A percentile compares a stretch with the other conserved stretches of the same genome.
Conservation (phyloP, 2,329 filamentous ascomycete species). For the Ophiostoma triangulosporum region DNA sequence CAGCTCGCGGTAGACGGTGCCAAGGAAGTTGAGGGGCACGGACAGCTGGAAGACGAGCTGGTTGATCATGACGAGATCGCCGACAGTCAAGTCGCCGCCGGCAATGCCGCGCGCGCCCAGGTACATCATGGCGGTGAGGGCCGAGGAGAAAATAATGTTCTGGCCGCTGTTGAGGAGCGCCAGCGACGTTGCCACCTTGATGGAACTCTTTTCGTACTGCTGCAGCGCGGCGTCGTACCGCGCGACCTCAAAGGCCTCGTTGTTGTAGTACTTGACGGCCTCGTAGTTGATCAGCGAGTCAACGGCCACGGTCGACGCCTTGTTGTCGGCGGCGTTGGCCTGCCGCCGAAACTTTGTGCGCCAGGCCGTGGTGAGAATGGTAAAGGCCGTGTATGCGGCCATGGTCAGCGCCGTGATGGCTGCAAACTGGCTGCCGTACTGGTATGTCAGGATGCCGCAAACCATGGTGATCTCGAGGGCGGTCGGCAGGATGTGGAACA, state of each 20-base stretch:
- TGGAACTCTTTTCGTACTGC: conserved; percentile 83
- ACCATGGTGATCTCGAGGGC: conserved; percentile 90
- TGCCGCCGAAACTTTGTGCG: conserved; percentile 90
- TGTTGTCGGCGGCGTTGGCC: conserved; percentile 93
- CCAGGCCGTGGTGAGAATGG: conserved; percentile 93
- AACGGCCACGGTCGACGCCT: conserved; percentile 84
- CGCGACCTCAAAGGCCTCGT: conserved; percentile 84
- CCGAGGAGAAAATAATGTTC: conserved; percentile 91
- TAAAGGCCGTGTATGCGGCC: conserved; percentile 91
- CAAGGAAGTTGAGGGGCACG: conserved; percentile 91
- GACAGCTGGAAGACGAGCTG: conserved; percentile 97
- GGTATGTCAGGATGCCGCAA: conserved; percentile 90
- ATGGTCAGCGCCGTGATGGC: conserved; percentile 83
- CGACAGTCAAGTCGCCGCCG: conserved; percentile 68
- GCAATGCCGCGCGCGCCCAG: conserved; percentile 84
- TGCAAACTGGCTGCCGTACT: conserved; percentile 86
- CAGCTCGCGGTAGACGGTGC: conserved; percentile 93
- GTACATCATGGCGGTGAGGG: conserved; percentile 96
- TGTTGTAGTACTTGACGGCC: conserved; percentile 99
- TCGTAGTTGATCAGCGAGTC: conserved; percentile 98
- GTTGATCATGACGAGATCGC: conserved; percentile 97
- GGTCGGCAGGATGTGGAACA: conserved; percentile 91
- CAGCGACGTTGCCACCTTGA: conserved; percentile 90
- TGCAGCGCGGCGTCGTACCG: conserved; percentile 80
- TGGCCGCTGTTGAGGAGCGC: conserved; percentile 90